Conservation (phyloP, 495 filamentous ascomycete species). For the Lasiosphaeriaceae sp. region DNA sequence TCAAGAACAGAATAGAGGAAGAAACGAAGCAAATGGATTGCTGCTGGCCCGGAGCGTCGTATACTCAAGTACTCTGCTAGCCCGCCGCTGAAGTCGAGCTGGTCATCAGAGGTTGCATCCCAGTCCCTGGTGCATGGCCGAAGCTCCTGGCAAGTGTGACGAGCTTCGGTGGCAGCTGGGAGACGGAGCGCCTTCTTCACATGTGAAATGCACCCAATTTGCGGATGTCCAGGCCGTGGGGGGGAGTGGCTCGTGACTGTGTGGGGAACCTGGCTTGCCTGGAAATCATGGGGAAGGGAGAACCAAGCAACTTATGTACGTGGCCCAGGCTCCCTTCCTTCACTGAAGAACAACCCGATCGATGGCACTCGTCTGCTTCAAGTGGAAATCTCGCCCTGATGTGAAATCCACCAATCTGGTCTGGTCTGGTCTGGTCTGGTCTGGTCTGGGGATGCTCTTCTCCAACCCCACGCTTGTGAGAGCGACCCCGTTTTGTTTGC, state of each 20-base stretch:
- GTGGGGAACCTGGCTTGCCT: constrained; percentile 22
- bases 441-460: too few species aligned
- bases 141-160: neutral
- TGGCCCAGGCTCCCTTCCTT: neutral
- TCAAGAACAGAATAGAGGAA: neutral
- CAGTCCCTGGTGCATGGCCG: neutral
- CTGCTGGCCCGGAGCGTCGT: neutral
- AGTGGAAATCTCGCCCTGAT: too few species aligned
- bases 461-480: too few species aligned
- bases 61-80: neutral
- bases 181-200: neutral
- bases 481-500: too few species aligned
- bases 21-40: neutral
- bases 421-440: too few species aligned
- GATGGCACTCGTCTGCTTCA: neutral
- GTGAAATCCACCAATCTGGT: too few species aligned
- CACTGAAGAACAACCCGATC: neutral
- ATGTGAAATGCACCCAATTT: constrained; percentile 2
- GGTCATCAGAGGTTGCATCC: neutral
- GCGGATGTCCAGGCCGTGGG: neutral
- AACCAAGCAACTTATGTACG: neutral
- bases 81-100: neutral
- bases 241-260: constrained; percentile 14
- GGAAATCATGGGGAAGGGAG: constrained; percentile 1
- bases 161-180: neutral